Evolutionary conservation across 2,329 filamentous ascomycete genomes (phyloP).

Genomic region (Fusarium bactridioides): DNA sequence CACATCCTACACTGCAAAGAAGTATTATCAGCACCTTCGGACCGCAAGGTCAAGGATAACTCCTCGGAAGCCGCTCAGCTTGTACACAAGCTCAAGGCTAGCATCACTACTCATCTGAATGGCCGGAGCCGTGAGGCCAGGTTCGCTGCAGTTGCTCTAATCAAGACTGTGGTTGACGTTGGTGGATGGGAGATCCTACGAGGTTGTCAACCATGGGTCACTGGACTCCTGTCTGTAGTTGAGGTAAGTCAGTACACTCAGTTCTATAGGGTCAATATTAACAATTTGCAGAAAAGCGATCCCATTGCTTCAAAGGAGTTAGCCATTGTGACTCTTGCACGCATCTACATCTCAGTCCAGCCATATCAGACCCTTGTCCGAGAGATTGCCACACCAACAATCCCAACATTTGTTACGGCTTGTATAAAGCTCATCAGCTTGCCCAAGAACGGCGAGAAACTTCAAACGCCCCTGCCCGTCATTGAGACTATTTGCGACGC

Average conservation of each 20-base stretch:
- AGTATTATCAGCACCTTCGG: slow-evolving; percentile 69
- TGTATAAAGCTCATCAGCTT: slow-evolving; percentile 72
- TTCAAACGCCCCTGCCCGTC: slow-evolving; percentile 55
- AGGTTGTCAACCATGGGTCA: slow-evolving; percentile 77
- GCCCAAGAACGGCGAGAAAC: slow-evolving; percentile 42
- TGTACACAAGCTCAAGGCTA: slow-evolving; percentile 82
- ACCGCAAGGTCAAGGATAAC: slow-evolving; percentile 67
- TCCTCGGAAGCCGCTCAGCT: slow-evolving; percentile 72
- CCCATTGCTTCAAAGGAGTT: slow-evolving; percentile 78
- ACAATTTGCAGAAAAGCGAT: slow-evolving; percentile 72
- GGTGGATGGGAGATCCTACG: slow-evolving; percentile 85
- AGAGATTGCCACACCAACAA: slow-evolving; percentile 85
- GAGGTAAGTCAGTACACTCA: slow-evolving; percentile 59
- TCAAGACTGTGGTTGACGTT: slow-evolving; percentile 83
- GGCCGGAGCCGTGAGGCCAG: slow-evolving; percentile 77
- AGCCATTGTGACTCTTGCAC: slow-evolving; percentile 77
- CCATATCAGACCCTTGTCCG: slow-evolving; percentile 83
- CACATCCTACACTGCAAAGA: slow-evolving; percentile 65
- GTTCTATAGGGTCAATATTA: slow-evolving; percentile 20
- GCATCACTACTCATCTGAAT: slow-evolving; percentile 78
- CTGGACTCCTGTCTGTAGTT: slow-evolving; percentile 76
- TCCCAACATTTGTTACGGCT: slow-evolving; percentile 76
- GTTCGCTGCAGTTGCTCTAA: slow-evolving; percentile 78
- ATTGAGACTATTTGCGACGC: slow-evolving; percentile 75
- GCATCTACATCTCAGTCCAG: slow-evolving; percentile 84